These are phyloP conservation scores for Ophiobolus disseminans DNA, from an alignment of 2,329 filamentous ascomycete species.

Conservation along the genomic window DNA sequence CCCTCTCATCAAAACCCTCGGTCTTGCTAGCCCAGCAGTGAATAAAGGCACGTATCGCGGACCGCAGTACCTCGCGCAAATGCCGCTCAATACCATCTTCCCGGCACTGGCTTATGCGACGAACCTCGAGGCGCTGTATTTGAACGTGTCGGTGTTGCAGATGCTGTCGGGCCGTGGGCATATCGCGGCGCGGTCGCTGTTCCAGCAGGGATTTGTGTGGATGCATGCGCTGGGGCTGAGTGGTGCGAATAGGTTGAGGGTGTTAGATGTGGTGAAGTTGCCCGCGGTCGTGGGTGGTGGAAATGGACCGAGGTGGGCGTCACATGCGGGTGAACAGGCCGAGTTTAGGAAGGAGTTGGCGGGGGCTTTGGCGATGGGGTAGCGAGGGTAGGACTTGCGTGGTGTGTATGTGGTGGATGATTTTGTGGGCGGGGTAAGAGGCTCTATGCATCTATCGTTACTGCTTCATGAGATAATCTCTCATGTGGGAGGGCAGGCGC, in stretches of 20 bases:
- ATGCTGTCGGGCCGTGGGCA: neutral
- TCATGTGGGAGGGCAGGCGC: no score
- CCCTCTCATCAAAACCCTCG: constrained; percentile 1
- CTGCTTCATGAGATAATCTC: no score
- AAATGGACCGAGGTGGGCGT: neutral
- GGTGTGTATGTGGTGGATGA: neutral
- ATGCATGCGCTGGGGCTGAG: neutral
- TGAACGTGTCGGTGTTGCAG: neutral
- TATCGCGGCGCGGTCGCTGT: neutral
- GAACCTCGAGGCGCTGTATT: constrained; percentile 4
- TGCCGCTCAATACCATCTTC: neutral
- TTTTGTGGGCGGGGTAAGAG: no score
- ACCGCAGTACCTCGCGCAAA: neutral
- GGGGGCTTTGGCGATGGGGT: neutral
- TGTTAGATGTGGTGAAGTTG: constrained; percentile 2
- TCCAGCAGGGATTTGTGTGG: neutral
- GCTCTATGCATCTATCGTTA: no score
- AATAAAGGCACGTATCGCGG: neutral
- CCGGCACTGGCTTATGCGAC: neutral
- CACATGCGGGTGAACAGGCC: neutral
- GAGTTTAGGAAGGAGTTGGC: constrained; percentile 1
- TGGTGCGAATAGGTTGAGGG: neutral
- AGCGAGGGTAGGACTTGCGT: neutral
- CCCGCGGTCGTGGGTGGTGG: neutral
- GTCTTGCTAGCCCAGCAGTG: neutral